Evolutionary conservation across 768 basidiomycete species (phyloP).

Genomic region (Agaricus subrufescens): DNA sequence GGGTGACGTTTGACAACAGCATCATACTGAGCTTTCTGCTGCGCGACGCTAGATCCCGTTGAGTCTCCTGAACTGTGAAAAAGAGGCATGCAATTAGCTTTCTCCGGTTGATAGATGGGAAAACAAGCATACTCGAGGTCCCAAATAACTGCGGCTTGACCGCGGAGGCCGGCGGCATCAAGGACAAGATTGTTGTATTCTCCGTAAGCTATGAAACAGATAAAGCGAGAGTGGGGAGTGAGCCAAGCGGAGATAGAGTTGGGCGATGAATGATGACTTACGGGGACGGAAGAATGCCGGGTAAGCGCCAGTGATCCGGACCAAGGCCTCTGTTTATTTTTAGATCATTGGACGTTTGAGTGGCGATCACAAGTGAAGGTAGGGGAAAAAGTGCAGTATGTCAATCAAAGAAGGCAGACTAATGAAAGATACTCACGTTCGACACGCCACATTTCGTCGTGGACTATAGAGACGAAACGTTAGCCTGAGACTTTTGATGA

Average conservation of each 20-base stretch:
- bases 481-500: background rate
- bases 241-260: background rate
- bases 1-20: slow-evolving; percentile 16
- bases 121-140: slow-evolving; percentile 30
- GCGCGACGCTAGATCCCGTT: slow-evolving; percentile 1
- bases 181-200: slow-evolving; percentile 33
- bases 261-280: slow-evolving; percentile 11
- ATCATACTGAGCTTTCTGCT: slow-evolving; percentile 13
- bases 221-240: background rate
- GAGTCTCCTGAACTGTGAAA: slow-evolving; percentile 13
- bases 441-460: slow-evolving; percentile 30
- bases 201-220: slow-evolving; percentile 29
- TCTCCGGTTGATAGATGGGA: background rate
- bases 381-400: background rate
- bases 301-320: slow-evolving; percentile 28
- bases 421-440: slow-evolving; percentile 22
- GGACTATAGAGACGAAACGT: slow-evolving; percentile 16
- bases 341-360: background rate
- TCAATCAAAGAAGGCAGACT: background rate
- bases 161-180: slow-evolving; percentile 24
- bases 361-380: background rate
- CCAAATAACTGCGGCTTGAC: slow-evolving; percentile 30
- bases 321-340: slow-evolving; percentile 23
- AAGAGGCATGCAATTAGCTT: background rate
- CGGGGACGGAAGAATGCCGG: slow-evolving; percentile 38